Evolutionary conservation across 352 stramenopile species (phyloP), one percentile per base, ranked within the genome.

Genomic region (Globisporangium parvum): DNA sequence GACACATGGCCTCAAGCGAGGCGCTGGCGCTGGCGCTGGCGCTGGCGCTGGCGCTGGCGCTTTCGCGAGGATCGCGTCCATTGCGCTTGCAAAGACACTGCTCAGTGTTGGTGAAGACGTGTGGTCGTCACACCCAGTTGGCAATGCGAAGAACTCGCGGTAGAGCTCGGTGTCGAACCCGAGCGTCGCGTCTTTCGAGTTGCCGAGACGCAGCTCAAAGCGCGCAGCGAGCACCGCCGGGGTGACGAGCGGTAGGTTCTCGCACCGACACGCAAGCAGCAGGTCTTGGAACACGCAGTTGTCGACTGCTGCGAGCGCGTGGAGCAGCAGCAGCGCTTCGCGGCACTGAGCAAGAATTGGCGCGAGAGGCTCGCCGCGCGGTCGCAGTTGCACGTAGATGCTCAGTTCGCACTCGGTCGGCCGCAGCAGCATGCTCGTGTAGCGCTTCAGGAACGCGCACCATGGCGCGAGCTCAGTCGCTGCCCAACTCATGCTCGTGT

Each of bases 101-200:
- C 15, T 41, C n/a, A 12, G 41, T n/a, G 6, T 31, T 51, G 26
- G 2, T 3, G 21, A 20, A 15, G 6, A n/a, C 6, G 23, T 54
- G 20, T 23, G n/a, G 15, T 1, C 14, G 18, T 48, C 24, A 39
- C 23, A 33, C 0, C 4, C 26, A 40, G 17, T 23, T 5, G 47
- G 15, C 14, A 40, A 42, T 11, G 23, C 14, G 8, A 51, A 26
- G 28, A 58, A 58, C 18, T 23, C 20, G 23, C 52, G 52, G 42
- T 58, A 58, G 41, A 58, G 49, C 0, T 51, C 6, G 11, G 52
- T 58, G 21, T 58, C 52, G 35, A 58, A 58, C 24, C 44, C 52
- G 37, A 58, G 28, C 20, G 28, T 18, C 21, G 44, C 23, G 24
- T 48, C 45, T 24, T 54, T 60, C 6, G 31, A 48, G 46, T 54